phyloP scores from a whole-genome alignment of 345 rosid species.

The Noccaea bulbosa region DNA sequence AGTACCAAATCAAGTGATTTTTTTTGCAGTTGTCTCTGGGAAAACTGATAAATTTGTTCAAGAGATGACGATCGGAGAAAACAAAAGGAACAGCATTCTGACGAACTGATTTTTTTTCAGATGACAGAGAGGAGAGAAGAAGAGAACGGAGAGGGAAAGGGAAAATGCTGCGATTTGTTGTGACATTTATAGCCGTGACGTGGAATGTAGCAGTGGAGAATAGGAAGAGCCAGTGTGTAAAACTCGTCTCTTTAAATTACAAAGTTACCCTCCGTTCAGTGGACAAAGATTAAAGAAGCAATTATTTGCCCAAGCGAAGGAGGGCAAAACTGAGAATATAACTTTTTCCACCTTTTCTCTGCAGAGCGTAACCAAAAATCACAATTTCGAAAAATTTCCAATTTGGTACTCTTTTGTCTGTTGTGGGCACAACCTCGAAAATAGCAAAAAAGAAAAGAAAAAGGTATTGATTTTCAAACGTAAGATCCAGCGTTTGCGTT shows the following conservation, averaged over 20 bases:
- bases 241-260: not conserved
- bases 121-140: conserved; percentile 2
- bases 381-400: conserved; percentile 1
- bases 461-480: not conserved
- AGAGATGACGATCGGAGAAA: not conserved
- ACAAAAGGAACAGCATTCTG: not conserved
- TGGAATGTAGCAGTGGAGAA: not conserved
- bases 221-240: not conserved
- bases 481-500: not conserved
- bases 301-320: not conserved
- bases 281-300: not conserved
- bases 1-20: not conserved
- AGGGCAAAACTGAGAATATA: conserved; percentile 1
- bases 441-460: not conserved
- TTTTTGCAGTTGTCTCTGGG: too few species aligned
- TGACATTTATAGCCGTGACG: conserved; percentile 37
- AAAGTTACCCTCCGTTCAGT: conserved; percentile 15
- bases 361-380: not conserved
- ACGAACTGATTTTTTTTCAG: conserved; percentile 13
- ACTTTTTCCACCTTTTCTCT: not conserved
- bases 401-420: not conserved
- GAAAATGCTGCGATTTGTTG: not conserved
- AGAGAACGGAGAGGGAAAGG: conserved; percentile 27
- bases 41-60: not conserved
- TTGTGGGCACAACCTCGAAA: conserved; percentile 12